Conservation (phyloP, 306 rosid species). For the Quercus engelmannii region DNA sequence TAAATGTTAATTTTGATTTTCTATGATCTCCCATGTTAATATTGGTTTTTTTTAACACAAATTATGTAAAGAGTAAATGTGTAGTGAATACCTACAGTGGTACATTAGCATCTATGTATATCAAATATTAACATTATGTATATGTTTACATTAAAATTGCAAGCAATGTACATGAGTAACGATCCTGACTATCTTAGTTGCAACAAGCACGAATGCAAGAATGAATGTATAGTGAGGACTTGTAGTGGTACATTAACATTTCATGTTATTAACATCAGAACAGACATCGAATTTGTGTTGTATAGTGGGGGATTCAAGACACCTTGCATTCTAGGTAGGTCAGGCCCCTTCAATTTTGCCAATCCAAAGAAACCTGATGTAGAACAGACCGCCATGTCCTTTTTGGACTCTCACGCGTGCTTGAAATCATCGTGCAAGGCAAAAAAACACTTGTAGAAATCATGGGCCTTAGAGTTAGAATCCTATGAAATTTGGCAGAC, state of each 20-base stretch:
- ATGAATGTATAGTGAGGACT: constrained; percentile 34
- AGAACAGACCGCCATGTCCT: too few relatives aligned
- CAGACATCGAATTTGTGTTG: constrained; percentile 68
- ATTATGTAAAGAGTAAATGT: constrained; percentile 26
- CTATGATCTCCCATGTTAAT: too few relatives aligned
- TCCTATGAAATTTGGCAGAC: too few relatives aligned
- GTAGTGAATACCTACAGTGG: constrained; percentile 48
- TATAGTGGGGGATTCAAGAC: constrained; percentile 56
- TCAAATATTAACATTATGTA: not conserved
- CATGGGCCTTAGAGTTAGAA: too few relatives aligned
- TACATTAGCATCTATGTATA: too few relatives aligned
- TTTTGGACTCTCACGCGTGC: too few relatives aligned
- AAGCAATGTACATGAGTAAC: constrained; percentile 54
- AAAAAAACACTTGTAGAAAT: too few relatives aligned
- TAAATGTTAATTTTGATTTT: too few relatives aligned
- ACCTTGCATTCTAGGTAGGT: constrained; percentile 54
- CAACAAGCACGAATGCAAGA: constrained; percentile 55
- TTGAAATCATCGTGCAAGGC: too few relatives aligned
- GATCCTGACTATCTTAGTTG: constrained; percentile 71
- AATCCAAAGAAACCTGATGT: constrained; percentile 50
- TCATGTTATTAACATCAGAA: constrained; percentile 81
- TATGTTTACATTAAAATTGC: not conserved
- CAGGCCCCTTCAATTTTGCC: constrained; percentile 42
- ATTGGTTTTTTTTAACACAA: too few relatives aligned
- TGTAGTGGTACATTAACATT: constrained; percentile 68